phyloP scores from a whole-genome alignment of 768 basidiomycete species.

The Candolleomyces aberdarensis region DNA sequence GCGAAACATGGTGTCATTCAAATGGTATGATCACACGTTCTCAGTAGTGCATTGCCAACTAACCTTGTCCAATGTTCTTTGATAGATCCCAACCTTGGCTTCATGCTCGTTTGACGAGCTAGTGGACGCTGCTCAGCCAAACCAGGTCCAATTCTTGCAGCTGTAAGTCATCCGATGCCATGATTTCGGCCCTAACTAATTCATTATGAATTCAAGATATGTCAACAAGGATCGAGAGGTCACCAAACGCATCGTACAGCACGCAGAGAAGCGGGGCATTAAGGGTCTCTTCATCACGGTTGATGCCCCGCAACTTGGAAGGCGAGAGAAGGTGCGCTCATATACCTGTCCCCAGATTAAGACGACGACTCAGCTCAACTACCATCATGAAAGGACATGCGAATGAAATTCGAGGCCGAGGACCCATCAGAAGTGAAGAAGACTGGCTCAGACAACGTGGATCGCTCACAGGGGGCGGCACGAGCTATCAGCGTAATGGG shows the following conservation, averaged over 20 bases:
- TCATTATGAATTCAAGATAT: constrained; percentile 44
- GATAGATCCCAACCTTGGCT: constrained; percentile 89
- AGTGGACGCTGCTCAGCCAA: constrained; percentile 77
- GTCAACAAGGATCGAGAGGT: constrained; percentile 89
- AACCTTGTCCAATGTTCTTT: background rate
- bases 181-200: background rate
- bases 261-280: constrained; percentile 87
- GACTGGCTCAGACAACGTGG: constrained; percentile 53
- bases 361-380: background rate
- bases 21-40: constrained; percentile 31
- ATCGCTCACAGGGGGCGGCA: constrained; percentile 89
- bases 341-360: background rate
- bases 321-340: constrained; percentile 69
- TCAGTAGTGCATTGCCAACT: background rate
- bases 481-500: constrained; percentile 80
- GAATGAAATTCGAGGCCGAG: constrained; percentile 90
- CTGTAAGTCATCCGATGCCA: constrained; percentile 41
- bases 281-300: constrained; percentile 96
- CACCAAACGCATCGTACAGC: constrained; percentile 83
- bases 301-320: constrained; percentile 93
- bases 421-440: constrained; percentile 56
- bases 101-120: constrained; percentile 97
- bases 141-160: constrained; percentile 85
- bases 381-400: constrained; percentile 64
- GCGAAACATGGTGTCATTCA: constrained; percentile 59